phyloP scores from a whole-genome alignment of 108 stramenopile genomes.

The Cyclotella choctawhatcheeana region DNA sequence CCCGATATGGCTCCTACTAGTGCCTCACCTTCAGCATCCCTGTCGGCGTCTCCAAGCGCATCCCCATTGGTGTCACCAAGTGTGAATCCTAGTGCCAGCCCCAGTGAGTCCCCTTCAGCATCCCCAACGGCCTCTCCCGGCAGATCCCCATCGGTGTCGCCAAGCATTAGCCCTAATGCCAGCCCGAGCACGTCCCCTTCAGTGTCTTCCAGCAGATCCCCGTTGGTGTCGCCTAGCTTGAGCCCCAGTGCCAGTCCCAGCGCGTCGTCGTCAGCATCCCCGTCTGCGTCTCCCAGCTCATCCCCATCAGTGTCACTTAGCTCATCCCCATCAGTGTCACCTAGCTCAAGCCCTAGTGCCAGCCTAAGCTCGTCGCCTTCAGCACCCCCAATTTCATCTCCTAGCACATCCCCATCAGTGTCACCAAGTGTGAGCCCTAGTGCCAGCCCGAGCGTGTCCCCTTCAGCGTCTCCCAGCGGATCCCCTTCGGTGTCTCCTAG shows the following conservation, averaged over 20 bases:
- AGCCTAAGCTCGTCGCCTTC: not conserved
- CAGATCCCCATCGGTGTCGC: no score
- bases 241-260: not conserved
- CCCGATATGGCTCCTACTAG: no score
- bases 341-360: constrained; percentile 16
- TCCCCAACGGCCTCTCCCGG: not conserved
- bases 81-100: not conserved
- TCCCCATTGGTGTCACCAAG: not conserved
- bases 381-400: not conserved
- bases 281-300: not conserved
- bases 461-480: not conserved
- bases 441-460: not conserved
- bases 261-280: not conserved
- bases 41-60: not conserved
- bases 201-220: not conserved
- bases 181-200: no score
- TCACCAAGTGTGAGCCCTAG: not conserved
- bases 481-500: not conserved
- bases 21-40: no score
- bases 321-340: not conserved
- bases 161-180: no score
- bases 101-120: no score
- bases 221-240: not conserved
- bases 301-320: not conserved
- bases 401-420: constrained; percentile 1